Percentiles rank a stretch among this genome's conserved stretches.
These are phyloP conservation scores for Vanilla planifolia DNA, from an alignment of 106 monocot species.

Conservation along the genomic window DNA sequence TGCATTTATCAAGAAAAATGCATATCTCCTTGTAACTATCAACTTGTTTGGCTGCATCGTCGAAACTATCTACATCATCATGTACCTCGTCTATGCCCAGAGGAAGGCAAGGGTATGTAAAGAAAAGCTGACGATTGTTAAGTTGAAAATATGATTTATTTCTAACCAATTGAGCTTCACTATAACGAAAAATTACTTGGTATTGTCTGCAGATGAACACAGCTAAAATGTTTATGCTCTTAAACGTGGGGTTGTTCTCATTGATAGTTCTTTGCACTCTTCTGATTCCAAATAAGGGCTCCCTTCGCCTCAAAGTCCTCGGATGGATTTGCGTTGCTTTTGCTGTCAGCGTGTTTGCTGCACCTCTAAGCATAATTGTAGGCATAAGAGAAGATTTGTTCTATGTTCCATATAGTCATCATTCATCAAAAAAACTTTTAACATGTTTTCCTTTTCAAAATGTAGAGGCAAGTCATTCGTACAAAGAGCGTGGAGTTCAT, in stretches of 20 bases:
- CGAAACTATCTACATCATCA: slow-evolving; percentile 27
- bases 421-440: too few relatives aligned
- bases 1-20: slow-evolving; percentile 23
- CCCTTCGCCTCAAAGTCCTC: slow-evolving; percentile 12
- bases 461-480: neutral
- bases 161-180: too few relatives aligned
- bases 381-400: too few relatives aligned
- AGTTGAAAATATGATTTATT: too few relatives aligned
- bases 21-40: slow-evolving; percentile 34
- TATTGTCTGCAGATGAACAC: neutral
- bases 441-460: too few relatives aligned
- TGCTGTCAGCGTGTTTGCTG: slow-evolving; percentile 47
- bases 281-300: slow-evolving; percentile 14
- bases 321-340: slow-evolving; percentile 57
- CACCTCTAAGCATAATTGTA: slow-evolving; percentile 60
- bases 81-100: slow-evolving; percentile 39
- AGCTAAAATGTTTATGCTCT: slow-evolving; percentile 18
- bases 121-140: neutral
- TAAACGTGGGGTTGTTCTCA: slow-evolving; percentile 41
- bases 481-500: slow-evolving; percentile 24
- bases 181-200: too few relatives aligned
- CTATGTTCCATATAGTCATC: neutral
- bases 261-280: slow-evolving; percentile 37
- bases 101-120: slow-evolving; percentile 22
- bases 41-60: slow-evolving; percentile 36